Evolutionary conservation across 306 rosid genomes (phyloP).

Genomic region (Neltuma alba): DNA sequence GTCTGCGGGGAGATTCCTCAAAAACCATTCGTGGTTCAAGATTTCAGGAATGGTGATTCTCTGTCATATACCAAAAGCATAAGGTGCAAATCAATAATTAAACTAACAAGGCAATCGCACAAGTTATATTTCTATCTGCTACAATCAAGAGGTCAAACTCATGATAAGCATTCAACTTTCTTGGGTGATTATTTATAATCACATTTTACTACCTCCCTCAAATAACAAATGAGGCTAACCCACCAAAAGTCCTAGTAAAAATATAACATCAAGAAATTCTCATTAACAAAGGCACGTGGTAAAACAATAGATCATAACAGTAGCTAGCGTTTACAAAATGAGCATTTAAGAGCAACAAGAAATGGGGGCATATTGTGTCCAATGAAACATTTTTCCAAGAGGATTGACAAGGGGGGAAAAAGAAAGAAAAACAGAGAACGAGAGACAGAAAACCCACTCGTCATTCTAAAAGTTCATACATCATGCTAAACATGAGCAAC

Average conservation of each 20-base stretch:
- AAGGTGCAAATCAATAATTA: conserved; percentile 11
- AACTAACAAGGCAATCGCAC: conserved; percentile 1
- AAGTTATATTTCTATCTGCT: conserved; percentile 8
- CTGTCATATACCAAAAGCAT: conserved; percentile 50
- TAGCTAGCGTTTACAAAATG: background rate
- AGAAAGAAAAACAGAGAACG: too few species aligned
- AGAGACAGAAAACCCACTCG: background rate
- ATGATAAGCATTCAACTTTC: background rate
- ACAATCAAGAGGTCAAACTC: conserved; percentile 24
- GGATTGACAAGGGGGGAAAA: background rate
- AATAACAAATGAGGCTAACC: background rate
- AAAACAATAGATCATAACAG: background rate
- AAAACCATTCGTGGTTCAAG: conserved; percentile 77
- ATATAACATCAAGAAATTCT: background rate
- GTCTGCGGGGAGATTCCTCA: conserved; percentile 84
- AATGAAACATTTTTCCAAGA: background rate
- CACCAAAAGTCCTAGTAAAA: background rate
- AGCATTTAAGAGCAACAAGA: background rate
- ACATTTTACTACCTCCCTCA: background rate
- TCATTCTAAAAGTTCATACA: conserved; percentile 1
- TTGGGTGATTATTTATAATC: background rate
- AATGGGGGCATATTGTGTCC: background rate
- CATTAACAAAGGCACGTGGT: conserved; percentile 10
- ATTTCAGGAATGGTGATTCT: conserved; percentile 87
- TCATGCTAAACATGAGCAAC: background rate